Base-by-base conservation (phyloP, 768 basidiomycete genomes). In the Suillus lakei region DNA sequence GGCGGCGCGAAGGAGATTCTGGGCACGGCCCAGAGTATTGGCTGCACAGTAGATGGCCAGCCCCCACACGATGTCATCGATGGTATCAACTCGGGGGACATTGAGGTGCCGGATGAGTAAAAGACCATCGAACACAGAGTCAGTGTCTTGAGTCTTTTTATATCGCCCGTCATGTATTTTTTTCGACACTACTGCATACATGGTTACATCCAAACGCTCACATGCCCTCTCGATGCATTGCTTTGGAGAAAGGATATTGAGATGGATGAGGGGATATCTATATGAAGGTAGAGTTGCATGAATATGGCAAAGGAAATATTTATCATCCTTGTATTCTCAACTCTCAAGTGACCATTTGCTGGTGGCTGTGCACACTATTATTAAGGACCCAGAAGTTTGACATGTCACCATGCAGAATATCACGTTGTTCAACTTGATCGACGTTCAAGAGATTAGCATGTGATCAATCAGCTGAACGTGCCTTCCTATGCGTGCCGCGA, bases 1-100 rank as follows among this genome's bases (percentile, higher is more conserved):
- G 92, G 93, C 54, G 90, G 89, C 66, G 93, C 88, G 70, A 98
- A 98, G 88, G 97, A 99, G 90, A 97, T 99, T 77, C 84, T 99
- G 76, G 97, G 97, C 61, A 99, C 97, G 34, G 94, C 95, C 63
- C 97, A 98, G 85, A 95, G 93, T 67, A 84, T 99, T 71, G 97
- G 97, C 48, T 98, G 96, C 88, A 97, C 96, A 55, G 86, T 99
- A 63, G 95, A 98, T 75, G 96, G 97, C 71, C 86, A 88, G 78
- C 91, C 93, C 39, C 88, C 97, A 64, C 97, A 98, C 81, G 96
- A 97, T 77, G 76, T 98, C 75, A 96, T 97, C 70, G 95, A 96
- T 61, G 88, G 81, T 62, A 95, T 95, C 76, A 86, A 91, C 82
- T 85, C 88, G 66, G 93, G 91, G 63, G 93, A 95, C 78, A 82